Percentiles rank a stretch among this genome's conserved stretches.
These are phyloP conservation scores for Ogataea minuta DNA, from an alignment of 805 yeast species.

Conservation along the genomic window DNA sequence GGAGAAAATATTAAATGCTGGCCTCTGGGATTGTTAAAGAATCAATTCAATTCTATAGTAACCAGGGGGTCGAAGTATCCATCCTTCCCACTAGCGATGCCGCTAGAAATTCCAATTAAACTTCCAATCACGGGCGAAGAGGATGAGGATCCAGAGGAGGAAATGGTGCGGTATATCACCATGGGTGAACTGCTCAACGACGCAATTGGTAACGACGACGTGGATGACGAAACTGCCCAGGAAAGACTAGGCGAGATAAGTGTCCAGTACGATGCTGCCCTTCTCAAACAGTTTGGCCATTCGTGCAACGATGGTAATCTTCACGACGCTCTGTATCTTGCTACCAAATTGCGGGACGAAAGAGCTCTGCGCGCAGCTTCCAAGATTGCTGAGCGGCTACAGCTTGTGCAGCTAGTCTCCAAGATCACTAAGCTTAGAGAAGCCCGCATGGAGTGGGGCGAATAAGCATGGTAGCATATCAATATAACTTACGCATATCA, in stretches of 20 bases:
- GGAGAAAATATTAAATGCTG: conserved; percentile 69
- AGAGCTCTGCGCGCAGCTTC: conserved; percentile 81
- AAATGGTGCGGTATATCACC: conserved; percentile 55
- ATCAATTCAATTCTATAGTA: conserved; percentile 69
- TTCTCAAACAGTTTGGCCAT: conserved; percentile 71
- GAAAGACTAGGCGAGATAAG: conserved; percentile 55
- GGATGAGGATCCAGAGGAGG: conserved; percentile 55
- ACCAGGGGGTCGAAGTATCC: conserved; percentile 75
- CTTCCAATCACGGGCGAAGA: conserved; percentile 53
- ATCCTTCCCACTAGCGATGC: conserved; percentile 78
- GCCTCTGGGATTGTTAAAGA: conserved; percentile 81
- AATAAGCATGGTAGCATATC: conserved; percentile 6
- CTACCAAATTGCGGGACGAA: conserved; percentile 66
- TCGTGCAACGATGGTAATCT: conserved; percentile 68
- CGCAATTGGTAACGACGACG: conserved; percentile 42
- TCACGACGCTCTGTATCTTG: conserved; percentile 68
- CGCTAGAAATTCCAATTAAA: conserved; percentile 70
- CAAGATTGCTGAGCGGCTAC: conserved; percentile 77
- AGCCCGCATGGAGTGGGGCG: conserved; percentile 38
- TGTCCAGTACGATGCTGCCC: conserved; percentile 66
- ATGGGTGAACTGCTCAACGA: conserved; percentile 64
- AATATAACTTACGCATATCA: conserved; percentile 1
- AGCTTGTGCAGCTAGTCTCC: conserved; percentile 49
- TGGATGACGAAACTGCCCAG: conserved; percentile 34
- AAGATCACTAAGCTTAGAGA: conserved; percentile 56